These are phyloP conservation scores for Beta corolliflora DNA, from an alignment of 179 eudicot species.

Conservation along the genomic window DNA sequence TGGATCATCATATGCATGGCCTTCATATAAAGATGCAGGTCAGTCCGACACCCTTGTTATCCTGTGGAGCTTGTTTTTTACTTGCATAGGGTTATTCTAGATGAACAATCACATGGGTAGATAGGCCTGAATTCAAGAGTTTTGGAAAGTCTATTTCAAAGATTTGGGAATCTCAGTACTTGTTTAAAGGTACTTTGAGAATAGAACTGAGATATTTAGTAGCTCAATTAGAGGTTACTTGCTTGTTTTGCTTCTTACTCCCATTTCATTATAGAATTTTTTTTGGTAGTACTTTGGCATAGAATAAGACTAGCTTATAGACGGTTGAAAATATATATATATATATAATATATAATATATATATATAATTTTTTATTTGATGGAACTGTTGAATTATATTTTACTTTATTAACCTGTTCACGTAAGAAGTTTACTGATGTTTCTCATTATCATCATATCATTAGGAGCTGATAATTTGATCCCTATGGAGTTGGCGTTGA, in stretches of 20 bases:
- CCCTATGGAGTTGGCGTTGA: constrained; percentile 89
- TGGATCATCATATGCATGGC: constrained; percentile 98
- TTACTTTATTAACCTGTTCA: background rate
- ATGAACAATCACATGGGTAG: background rate
- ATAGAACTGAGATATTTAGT: background rate
- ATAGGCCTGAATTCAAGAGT: background rate
- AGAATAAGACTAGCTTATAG: background rate
- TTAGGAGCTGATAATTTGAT: constrained; percentile 88
- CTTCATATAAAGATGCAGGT: constrained; percentile 89
- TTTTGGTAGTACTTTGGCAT: background rate
- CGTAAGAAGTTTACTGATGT: background rate
- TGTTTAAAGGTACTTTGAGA: background rate
- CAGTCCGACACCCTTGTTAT: constrained; percentile 8
- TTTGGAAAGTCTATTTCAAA: background rate
- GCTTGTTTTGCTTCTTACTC: background rate
- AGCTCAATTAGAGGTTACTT: background rate
- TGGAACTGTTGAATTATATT: background rate
- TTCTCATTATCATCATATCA: constrained; percentile 10
- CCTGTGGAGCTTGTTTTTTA: background rate
- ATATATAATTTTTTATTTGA: too few relatives aligned
- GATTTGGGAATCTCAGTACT: background rate
- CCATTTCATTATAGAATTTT: background rate
- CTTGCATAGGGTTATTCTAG: background rate
- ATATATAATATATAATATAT: too few relatives aligned
- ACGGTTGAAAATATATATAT: background rate